These are phyloP conservation scores for Pyropia yezoensis DNA, from an alignment of 23 red algal species.

Conservation along the genomic window DNA sequence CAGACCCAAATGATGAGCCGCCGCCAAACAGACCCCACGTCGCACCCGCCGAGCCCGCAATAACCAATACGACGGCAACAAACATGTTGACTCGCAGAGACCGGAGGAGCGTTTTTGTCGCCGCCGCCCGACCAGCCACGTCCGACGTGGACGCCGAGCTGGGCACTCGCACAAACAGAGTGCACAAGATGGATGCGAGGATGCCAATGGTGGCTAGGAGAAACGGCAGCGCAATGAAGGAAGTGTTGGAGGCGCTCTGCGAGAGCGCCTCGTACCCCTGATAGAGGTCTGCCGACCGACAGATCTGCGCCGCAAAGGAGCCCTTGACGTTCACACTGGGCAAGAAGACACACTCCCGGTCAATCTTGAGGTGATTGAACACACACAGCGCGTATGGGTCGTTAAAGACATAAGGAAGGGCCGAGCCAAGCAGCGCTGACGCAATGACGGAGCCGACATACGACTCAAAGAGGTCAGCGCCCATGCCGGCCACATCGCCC, in stretches of 20 bases:
- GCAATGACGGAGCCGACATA: constrained; percentile 14
- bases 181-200: constrained; percentile 4
- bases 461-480: constrained; percentile 49
- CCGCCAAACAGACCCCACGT: constrained; percentile 1
- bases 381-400: constrained; percentile 10
- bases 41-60: background rate
- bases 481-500: constrained; percentile 38
- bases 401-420: constrained; percentile 9
- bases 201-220: constrained; percentile 4
- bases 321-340: background rate
- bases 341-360: background rate
- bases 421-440: constrained; percentile 9
- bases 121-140: background rate
- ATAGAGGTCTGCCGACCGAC: background rate
- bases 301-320: constrained; percentile 4
- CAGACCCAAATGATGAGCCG: background rate
- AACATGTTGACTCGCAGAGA: constrained; percentile 1
- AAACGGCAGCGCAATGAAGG: constrained; percentile 12
- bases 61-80: background rate
- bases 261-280: background rate
- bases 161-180: background rate
- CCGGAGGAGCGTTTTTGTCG: background rate
- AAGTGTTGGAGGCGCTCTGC: background rate
- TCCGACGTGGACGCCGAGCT: background rate
- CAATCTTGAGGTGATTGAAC: constrained; percentile 5